These are phyloP conservation scores for Arachnomyces sp. DNA, from an alignment of 2,329 filamentous ascomycete genomes.

Conservation along the genomic window DNA sequence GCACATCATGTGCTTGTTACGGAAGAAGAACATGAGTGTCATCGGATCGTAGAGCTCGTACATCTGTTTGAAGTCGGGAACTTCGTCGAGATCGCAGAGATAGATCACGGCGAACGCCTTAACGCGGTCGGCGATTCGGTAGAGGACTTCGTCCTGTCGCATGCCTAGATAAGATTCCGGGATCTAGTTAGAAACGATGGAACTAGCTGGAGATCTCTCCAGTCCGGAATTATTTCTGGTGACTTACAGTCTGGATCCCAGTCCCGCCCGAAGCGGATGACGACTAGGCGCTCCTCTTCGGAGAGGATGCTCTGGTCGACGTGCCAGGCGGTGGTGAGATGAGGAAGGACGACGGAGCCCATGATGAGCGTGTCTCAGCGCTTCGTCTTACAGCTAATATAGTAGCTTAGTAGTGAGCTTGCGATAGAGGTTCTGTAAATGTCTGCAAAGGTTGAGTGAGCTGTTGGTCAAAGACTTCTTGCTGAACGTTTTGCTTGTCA, in stretches of 20 bases:
- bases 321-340: constrained; percentile 89
- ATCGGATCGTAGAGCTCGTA: constrained; percentile 86
- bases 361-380: constrained; percentile 29
- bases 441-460: too few species aligned
- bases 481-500: too few species aligned
- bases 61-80: constrained; percentile 93
- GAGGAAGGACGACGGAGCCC: constrained; percentile 86
- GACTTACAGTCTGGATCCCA: constrained; percentile 60
- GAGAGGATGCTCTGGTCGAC: constrained; percentile 91
- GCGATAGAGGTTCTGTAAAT: too few species aligned
- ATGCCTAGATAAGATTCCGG: constrained; percentile 41
- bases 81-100: constrained; percentile 79
- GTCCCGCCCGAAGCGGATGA: constrained; percentile 89
- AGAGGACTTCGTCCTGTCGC: constrained; percentile 85
- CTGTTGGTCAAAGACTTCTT: too few species aligned
- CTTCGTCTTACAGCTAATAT: too few species aligned
- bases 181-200: constrained; percentile 1
- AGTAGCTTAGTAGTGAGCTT: too few species aligned
- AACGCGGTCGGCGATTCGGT: constrained; percentile 84
- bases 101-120: constrained; percentile 70
- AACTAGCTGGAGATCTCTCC: not conserved
- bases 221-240: not conserved
- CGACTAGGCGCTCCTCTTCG: constrained; percentile 85
- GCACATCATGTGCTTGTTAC: constrained; percentile 89
- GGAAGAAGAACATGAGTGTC: constrained; percentile 96